A percentile compares a stretch with the other conserved stretches of the same genome.
phyloP scores from a whole-genome alignment of 208 protist genomes.

The Wallacemonas collosoma region DNA sequence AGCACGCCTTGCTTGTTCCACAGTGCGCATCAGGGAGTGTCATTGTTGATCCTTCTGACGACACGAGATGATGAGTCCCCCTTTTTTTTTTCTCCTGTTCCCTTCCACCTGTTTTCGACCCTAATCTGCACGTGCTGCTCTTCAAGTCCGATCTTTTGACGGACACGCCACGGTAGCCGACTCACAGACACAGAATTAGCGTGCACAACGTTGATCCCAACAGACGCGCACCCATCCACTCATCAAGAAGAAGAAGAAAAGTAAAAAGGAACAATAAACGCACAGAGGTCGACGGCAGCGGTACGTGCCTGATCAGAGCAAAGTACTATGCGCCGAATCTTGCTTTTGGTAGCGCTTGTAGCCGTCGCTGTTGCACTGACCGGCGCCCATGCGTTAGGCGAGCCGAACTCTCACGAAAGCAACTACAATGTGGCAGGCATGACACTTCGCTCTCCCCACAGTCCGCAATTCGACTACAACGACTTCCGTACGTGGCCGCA shows the following conservation, averaged over 20 bases:
- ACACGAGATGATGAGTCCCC: background rate
- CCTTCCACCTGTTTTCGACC: background rate
- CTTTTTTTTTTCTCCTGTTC: conserved; percentile 10
- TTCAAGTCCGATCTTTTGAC: no score
- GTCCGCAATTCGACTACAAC: conserved; percentile 47
- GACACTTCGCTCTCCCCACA: conserved; percentile 14
- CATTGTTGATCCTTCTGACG: no score
- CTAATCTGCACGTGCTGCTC: no score
- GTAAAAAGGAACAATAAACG: background rate
- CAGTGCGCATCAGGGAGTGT: no score
- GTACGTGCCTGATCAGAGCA: background rate
- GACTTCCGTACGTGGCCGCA: conserved; percentile 49
- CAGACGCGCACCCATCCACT: background rate
- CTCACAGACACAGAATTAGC: no score
- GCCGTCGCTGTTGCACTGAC: background rate
- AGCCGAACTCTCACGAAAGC: conserved; percentile 35
- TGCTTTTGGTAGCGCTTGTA: background rate
- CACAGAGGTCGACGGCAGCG: background rate
- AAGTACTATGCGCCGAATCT: background rate
- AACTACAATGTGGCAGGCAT: conserved; percentile 66
- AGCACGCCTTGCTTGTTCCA: no score
- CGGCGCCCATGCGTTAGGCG: conserved; percentile 7
- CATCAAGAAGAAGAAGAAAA: conserved; percentile 3
- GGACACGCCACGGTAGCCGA: no score
- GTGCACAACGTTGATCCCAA: no score